phyloP scores from a whole-genome alignment of 2,329 filamentous ascomycete genomes.

The Aspergillus clavatus region DNA sequence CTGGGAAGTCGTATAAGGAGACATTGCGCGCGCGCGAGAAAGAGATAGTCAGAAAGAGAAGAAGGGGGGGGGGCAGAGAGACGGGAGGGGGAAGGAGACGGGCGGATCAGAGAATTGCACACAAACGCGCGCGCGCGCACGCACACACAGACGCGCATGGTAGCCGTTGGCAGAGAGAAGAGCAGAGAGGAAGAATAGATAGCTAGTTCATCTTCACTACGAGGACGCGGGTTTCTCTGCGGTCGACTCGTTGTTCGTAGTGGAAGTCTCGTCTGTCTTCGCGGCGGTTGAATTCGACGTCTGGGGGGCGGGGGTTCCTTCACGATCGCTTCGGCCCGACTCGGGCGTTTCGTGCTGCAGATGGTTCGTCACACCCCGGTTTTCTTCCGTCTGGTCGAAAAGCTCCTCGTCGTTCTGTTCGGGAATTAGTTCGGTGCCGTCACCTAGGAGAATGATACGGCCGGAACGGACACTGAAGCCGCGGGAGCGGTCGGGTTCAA shows the following conservation, averaged over 20 bases:
- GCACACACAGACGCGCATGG: conserved; percentile 2
- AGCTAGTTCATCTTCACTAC: conserved; percentile 21
- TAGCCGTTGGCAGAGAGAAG: conserved; percentile 12
- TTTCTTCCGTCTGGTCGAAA: conserved; percentile 85
- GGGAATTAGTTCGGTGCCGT: conserved; percentile 87
- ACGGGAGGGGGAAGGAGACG: conserved; percentile 5
- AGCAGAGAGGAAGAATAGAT: conserved; percentile 13
- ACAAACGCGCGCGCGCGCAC: no score
- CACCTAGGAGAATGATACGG: conserved; percentile 88
- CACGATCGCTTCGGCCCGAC: conserved; percentile 41
- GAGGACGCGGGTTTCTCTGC: conserved; percentile 26
- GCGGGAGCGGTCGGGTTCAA: conserved; percentile 51
- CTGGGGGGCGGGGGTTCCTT: conserved; percentile 50
- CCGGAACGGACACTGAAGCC: conserved; percentile 70
- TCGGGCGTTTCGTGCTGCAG: conserved; percentile 58
- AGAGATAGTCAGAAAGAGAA: no score
- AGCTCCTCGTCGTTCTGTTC: conserved; percentile 88
- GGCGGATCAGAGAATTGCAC: no score
- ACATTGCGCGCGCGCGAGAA: no score
- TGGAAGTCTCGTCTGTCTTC: conserved; percentile 14
- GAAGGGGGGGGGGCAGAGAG: no score
- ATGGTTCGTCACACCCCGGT: conserved; percentile 80
- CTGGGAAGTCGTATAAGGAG: conserved; percentile 12
- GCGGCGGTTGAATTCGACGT: conserved; percentile 26
- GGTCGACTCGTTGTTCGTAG: conserved; percentile 31